Percentiles rank a stretch among this genome's conserved stretches.
Evolutionary conservation across 1,284 basidiomycete species (phyloP).

Genomic region (Ceratobasidium sp.): DNA sequence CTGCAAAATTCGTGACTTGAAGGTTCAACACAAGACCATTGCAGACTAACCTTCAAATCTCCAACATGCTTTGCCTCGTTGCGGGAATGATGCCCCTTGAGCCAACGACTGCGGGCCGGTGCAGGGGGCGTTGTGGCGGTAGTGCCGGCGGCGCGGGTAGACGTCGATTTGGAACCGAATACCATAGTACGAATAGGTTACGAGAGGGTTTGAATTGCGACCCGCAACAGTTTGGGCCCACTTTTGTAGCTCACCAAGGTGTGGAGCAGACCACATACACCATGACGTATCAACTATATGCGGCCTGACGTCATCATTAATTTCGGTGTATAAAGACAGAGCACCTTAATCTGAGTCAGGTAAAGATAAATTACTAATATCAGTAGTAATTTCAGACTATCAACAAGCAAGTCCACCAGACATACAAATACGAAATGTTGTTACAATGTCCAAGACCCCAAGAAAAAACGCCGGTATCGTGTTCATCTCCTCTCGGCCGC

Average conservation of each 20-base stretch:
- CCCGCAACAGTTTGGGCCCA: too few relatives aligned
- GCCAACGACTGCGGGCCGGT: conserved; percentile 24
- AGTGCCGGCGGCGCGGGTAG: conserved; percentile 7
- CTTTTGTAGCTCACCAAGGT: too few relatives aligned
- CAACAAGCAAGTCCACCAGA: not conserved
- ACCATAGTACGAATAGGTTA: conserved; percentile 16
- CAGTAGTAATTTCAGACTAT: too few relatives aligned
- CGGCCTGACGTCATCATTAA: too few relatives aligned
- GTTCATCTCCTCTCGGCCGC: conserved; percentile 4
- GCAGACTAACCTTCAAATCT: conserved; percentile 3
- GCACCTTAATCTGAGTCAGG: too few relatives aligned
- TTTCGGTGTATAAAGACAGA: too few relatives aligned
- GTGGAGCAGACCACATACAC: not conserved
- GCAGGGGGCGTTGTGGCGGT: conserved; percentile 2
- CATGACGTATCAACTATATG: not conserved
- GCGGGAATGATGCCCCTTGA: conserved; percentile 11
- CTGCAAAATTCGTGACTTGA: not conserved
- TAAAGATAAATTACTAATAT: too few relatives aligned
- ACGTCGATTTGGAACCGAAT: conserved; percentile 9
- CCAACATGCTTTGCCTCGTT: conserved; percentile 23
- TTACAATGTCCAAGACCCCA: not conserved
- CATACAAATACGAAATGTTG: not conserved
- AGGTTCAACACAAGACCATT: not conserved
- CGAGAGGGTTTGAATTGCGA: not conserved
- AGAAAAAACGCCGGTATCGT: not conserved